A percentile compares a stretch with the other conserved stretches of the same genome.
Evolutionary conservation across 2,329 filamentous ascomycete genomes (phyloP).

Genomic region (Saccharata proteae): DNA sequence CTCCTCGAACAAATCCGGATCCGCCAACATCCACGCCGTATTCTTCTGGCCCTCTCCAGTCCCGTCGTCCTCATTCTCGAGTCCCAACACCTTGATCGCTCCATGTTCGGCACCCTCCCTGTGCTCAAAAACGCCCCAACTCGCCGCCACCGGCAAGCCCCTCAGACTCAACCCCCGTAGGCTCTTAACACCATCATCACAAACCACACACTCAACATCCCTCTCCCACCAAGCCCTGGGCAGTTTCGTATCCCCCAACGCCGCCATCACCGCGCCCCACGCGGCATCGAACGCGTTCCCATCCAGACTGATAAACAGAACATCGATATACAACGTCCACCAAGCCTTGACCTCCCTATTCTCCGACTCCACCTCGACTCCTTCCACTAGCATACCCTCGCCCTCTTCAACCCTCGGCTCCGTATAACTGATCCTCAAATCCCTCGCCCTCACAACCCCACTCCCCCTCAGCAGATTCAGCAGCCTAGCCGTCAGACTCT

Average conservation of each 20-base stretch:
- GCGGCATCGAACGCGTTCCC: conserved; percentile 86
- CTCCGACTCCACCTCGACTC: conserved; percentile 35
- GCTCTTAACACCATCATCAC: conserved; percentile 47
- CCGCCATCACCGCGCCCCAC: conserved; percentile 74
- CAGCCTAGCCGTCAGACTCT: conserved; percentile 72
- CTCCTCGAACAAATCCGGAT: conserved; percentile 87
- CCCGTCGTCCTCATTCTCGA: conserved; percentile 32
- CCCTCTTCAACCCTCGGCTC: conserved; percentile 34
- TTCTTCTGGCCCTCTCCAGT: conserved; percentile 18
- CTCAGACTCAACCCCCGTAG: conserved; percentile 47
- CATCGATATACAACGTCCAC: conserved; percentile 89
- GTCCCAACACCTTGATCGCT: conserved; percentile 11
- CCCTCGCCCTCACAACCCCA: conserved; percentile 50
- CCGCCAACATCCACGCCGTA: conserved; percentile 60
- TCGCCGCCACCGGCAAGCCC: conserved; percentile 62
- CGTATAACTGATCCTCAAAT: conserved; percentile 62
- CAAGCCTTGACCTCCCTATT: conserved; percentile 60
- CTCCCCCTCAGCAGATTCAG: conserved; percentile 64
- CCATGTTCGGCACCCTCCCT: conserved; percentile 11
- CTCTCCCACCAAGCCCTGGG: conserved; percentile 73
- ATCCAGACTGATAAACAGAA: conserved; percentile 88
- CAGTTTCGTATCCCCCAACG: conserved; percentile 63
- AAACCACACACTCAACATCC: conserved; percentile 68
- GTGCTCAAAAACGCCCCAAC: conserved; percentile 60
- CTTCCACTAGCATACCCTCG: too few relatives aligned